phyloP scores from a whole-genome alignment of 2,329 filamentous ascomycete species.

The Colletotrichum caudatum region DNA sequence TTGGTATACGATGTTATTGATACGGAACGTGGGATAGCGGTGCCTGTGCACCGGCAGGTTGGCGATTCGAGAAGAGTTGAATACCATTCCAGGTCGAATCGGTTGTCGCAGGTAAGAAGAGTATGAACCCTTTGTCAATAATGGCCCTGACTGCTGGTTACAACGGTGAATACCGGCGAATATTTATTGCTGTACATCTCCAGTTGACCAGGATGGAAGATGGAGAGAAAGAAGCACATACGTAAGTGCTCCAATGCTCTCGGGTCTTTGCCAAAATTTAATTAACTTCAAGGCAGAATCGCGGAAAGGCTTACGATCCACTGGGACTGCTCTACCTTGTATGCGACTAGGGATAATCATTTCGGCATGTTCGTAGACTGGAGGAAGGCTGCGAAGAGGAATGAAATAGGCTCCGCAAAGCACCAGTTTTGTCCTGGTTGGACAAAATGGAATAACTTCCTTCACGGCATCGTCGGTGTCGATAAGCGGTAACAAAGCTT shows the following conservation, averaged over 20 bases:
- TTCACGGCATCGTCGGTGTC: too few species aligned
- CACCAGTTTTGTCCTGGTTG: background rate
- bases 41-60: background rate
- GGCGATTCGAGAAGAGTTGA: background rate
- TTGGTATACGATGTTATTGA: constrained; percentile 4
- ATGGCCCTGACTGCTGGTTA: background rate
- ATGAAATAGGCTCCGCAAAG: background rate
- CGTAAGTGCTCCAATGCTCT: background rate
- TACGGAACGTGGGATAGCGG: background rate
- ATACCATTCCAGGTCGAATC: background rate
- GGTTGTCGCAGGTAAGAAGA: constrained; percentile 3
- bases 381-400: background rate
- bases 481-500: background rate
- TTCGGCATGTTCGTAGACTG: background rate
- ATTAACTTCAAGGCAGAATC: background rate
- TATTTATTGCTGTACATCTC: background rate
- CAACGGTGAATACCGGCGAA: background rate
- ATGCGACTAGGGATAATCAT: background rate
- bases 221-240: background rate
- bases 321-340: background rate
- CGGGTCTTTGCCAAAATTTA: background rate
- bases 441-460: background rate
- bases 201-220: too few species aligned
- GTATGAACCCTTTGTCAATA: too few species aligned
- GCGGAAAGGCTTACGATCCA: background rate